Evolutionary conservation across 805 yeast species (phyloP), one percentile per base, ranked within the genome.

Genomic region (Cyberlindnera americana): DNA sequence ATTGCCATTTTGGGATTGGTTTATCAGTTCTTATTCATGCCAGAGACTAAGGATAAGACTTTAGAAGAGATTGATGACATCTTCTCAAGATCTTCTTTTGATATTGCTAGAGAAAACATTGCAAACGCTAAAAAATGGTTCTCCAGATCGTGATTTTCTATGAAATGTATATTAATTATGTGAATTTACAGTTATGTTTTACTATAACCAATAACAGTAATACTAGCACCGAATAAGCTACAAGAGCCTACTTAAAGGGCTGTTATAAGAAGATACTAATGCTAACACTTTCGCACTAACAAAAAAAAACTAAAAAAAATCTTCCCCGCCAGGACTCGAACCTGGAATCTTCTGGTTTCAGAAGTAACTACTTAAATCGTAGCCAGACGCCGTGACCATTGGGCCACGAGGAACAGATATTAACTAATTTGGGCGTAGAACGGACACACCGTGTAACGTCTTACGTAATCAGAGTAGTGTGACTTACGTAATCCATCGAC

Each of bases 351-450:
- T 56, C 60, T 56, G 60, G 60, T 56, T 52, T 40, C 64, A 49
- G 73, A 70, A 44, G 60, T 56, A 48, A 59, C 71, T 62, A 66
- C 68, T 50, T 49, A 56, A 60, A 66, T 70, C 80, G 80, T 75
- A 75, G 80, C 79, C 81, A 73, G 78, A 75, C 80, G 80, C 80
- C 81, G 75, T 75, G 78, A 75, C 81, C 81, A 75, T 75, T 75
- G 78, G 81, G 81, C 80, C 81, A 75, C 77, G 80, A 75, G 80
- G 81, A 75, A 75, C 71, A 66, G 68, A 56, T 53, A 29, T 18
- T n/a, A 16, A 9, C 11, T 16, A 12, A 21, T 7, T 21, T 21
- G 6, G 23, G 23, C 10, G 23, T 21, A 21, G 10, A 10, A 7
- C 23, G 9, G 10, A 21, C 10, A 21, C 10, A 21, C 23, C 10